Evolutionary conservation across 345 rosid species (phyloP).

Genomic region (Gossypium turneri): DNA sequence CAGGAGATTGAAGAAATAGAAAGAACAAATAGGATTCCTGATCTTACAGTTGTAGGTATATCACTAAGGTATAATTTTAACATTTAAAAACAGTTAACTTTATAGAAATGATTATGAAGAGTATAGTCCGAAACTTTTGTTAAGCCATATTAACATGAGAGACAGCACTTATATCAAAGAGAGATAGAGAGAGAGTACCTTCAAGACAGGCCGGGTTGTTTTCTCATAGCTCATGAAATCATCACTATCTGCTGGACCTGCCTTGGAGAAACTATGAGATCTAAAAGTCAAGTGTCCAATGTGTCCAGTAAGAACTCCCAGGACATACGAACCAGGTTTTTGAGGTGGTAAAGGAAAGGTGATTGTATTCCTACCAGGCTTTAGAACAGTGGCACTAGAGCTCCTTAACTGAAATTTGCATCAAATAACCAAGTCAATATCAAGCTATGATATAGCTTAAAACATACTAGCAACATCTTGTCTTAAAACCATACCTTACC

Average conservation of each 20-base stretch:
- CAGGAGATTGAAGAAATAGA: conserved; percentile 23
- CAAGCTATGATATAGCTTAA: conserved; percentile 1
- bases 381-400: conserved; percentile 61
- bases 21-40: conserved; percentile 5
- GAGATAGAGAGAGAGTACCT: conserved; percentile 44
- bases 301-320: conserved; percentile 93
- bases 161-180: not conserved
- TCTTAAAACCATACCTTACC: conserved; percentile 55
- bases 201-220: conserved; percentile 85
- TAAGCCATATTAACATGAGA: not conserved
- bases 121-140: not conserved
- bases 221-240: conserved; percentile 97
- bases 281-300: conserved; percentile 89
- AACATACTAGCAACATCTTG: conserved; percentile 6
- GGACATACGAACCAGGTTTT: conserved; percentile 88
- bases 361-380: conserved; percentile 70
- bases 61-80: not conserved
- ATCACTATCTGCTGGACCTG: conserved; percentile 91
- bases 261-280: conserved; percentile 94
- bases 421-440: conserved; percentile 10
- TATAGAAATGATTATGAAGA: not conserved
- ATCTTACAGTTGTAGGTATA: not conserved
- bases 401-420: conserved; percentile 66
- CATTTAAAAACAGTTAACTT: not conserved
- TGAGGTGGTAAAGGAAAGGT: conserved; percentile 80